These are phyloP conservation scores for Avena eriantha DNA, from an alignment of 176 grass and related monocot species.

Conservation along the genomic window DNA sequence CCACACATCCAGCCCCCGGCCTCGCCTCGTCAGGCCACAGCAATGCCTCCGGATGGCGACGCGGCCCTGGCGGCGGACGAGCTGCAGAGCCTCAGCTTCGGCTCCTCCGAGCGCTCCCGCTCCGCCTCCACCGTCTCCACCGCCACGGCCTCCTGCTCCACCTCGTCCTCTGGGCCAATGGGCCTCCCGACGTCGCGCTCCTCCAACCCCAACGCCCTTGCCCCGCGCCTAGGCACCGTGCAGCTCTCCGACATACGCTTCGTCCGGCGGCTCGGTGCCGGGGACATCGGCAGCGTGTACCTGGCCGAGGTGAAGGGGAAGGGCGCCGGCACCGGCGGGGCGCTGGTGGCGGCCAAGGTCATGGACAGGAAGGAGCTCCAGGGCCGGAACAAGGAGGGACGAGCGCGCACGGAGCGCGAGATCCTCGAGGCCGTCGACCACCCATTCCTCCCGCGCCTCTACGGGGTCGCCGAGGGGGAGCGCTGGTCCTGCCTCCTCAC, in stretches of 20 bases:
- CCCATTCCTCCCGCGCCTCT: constrained; percentile 85
- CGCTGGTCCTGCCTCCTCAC: constrained; percentile 96
- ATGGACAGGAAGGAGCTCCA: constrained; percentile 91
- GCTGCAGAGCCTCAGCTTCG: constrained; percentile 97
- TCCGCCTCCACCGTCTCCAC: constrained; percentile 75
- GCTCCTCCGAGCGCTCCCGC: constrained; percentile 85
- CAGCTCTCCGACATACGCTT: constrained; percentile 81
- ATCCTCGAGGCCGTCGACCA: constrained; percentile 95
- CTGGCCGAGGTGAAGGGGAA: constrained; percentile 69
- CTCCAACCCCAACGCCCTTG: not conserved
- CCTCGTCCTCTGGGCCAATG: constrained; percentile 58
- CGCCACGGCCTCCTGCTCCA: constrained; percentile 71
- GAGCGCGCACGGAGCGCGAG: constrained; percentile 89
- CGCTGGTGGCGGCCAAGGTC: constrained; percentile 87
- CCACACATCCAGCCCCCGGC: not conserved
- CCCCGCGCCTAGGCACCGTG: constrained; percentile 52
- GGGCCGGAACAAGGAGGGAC: constrained; percentile 79
- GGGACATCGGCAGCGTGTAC: constrained; percentile 98
- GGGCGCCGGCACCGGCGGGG: not conserved
- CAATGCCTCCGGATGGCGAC: constrained; percentile 46
- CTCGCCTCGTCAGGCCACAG: too few relatives aligned
- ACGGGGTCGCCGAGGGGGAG: constrained; percentile 77
- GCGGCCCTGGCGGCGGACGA: constrained; percentile 60
- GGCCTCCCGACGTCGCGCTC: not conserved
- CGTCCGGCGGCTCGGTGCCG: constrained; percentile 71